A percentile compares a stretch with the other conserved stretches of the same genome.
phyloP scores from a whole-genome alignment of 2,329 filamentous ascomycete species.

The Thelonectria discophora region DNA sequence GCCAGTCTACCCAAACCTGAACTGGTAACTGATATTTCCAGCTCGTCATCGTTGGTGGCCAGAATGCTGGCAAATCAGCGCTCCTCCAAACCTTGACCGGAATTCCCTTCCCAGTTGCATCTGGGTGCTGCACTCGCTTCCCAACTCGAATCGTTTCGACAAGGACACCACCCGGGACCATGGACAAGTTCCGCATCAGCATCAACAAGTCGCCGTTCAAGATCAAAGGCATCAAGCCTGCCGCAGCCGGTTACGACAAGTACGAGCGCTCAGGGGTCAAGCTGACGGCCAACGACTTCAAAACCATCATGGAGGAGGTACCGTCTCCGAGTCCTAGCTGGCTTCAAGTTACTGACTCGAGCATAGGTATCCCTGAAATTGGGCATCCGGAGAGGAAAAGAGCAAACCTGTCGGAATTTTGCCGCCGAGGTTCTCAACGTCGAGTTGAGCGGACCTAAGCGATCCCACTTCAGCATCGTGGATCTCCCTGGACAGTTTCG shows the following conservation, averaged over 20 bases:
- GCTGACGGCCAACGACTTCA: slow-evolving; percentile 44
- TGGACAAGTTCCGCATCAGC: slow-evolving; percentile 44
- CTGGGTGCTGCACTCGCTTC: slow-evolving; percentile 48
- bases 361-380: slow-evolving; percentile 42
- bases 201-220: slow-evolving; percentile 43
- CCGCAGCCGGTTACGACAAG: slow-evolving; percentile 27
- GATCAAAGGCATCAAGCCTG: slow-evolving; percentile 34
- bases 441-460: slow-evolving; percentile 48
- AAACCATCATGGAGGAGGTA: slow-evolving; percentile 45
- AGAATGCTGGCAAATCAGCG: slow-evolving; percentile 51
- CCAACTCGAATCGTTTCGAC: slow-evolving; percentile 50
- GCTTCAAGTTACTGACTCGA: not conserved
- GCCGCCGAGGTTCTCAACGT: slow-evolving; percentile 49
- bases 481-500: slow-evolving; percentile 49
- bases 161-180: slow-evolving; percentile 41
- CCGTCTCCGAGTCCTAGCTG: not conserved
- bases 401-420: slow-evolving; percentile 45
- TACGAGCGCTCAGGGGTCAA: slow-evolving; percentile 36
- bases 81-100: slow-evolving; percentile 49
- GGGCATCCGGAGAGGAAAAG: slow-evolving; percentile 41
- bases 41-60: slow-evolving; percentile 50
- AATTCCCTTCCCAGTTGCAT: slow-evolving; percentile 48
- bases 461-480: slow-evolving; percentile 50
- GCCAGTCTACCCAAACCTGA: not conserved
- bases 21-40: slow-evolving; percentile 18